Percentiles rank a stretch among this genome's conserved stretches.
Conservation (phyloP, 1,284 basidiomycete genomes). For the Gomphus bonarii region DNA sequence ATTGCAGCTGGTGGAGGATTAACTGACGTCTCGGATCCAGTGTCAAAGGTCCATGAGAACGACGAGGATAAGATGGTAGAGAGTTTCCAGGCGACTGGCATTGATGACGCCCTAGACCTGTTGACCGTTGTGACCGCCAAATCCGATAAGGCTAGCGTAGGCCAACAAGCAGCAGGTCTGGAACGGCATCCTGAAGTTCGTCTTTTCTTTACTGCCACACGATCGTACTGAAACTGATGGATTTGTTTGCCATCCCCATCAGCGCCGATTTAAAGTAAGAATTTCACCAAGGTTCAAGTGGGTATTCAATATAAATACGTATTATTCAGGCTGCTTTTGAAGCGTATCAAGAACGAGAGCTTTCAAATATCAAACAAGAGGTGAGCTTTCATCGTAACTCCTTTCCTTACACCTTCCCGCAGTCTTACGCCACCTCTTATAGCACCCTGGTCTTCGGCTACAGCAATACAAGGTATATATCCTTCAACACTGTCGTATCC, state of each 20-base stretch:
- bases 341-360: slow-evolving; percentile 83
- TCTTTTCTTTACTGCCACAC: slow-evolving; percentile 14
- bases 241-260: slow-evolving; percentile 8
- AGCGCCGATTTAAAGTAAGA: slow-evolving; percentile 77
- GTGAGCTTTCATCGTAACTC: slow-evolving; percentile 24
- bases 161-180: slow-evolving; percentile 72
- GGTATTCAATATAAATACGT: neutral
- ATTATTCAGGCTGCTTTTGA: slow-evolving; percentile 71
- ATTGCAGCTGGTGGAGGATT: slow-evolving; percentile 59
- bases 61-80: slow-evolving; percentile 36
- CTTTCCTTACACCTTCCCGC: slow-evolving; percentile 1
- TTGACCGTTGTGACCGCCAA: slow-evolving; percentile 84
- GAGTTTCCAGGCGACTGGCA: slow-evolving; percentile 74
- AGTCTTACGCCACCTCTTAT: neutral
- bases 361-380: slow-evolving; percentile 71
- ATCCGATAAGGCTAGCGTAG: slow-evolving; percentile 86
- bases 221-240: slow-evolving; percentile 10
- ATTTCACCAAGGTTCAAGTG: neutral
- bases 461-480: slow-evolving; percentile 69
- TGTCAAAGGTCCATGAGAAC: neutral
- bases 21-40: slow-evolving; percentile 13
- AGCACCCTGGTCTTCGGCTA: slow-evolving; percentile 76
- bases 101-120: slow-evolving; percentile 89
- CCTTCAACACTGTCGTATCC: neutral
- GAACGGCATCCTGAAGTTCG: slow-evolving; percentile 91